Base-by-base conservation (phyloP, 139 green algal species). In the Nannochloris sp. region DNA sequence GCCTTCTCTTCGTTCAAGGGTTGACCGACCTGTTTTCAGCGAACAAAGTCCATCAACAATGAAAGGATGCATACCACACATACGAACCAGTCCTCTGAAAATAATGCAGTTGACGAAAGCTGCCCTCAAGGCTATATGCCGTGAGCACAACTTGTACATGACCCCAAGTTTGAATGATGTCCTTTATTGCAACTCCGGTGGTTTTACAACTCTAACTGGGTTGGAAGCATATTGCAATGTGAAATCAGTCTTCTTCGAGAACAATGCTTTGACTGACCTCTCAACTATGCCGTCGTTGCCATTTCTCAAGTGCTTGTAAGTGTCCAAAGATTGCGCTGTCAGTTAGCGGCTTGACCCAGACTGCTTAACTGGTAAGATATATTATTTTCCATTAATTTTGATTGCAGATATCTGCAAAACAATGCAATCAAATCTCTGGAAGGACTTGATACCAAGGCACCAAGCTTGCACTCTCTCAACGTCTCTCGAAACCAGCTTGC, bases 141-240 rank as follows among this genome's bases (percentile, higher is more conserved):
- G 86, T 59, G 56, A 93, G 37, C 70, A 91, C 36, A 71, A 84
- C 12, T 61, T 89, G 12, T 97, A 92, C 51, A 47, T 60, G 1
- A 95, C 87, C 4, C 85, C 91, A 2, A 33, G 62, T 0, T 65
- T 96, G 2, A 97, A 97, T 62, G 89, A 96, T 60, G 89, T 81
- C 38, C 79, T 97, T 0, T 97, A 92, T 62, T 75, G 75, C 53
- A 89, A 93, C 66, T 88, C 84, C 63, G 82, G 90, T 61, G 90
- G 90, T n/a, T 95, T 96, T 61, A 12, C 51, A 1, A 55, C 31
- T 0, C 84, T 96, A 23, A 65, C 68, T 0, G 33, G 53, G 10
- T 63, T 97, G 13, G 88, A 93, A 53, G 70, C 79, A 2, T 97
- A 95, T 73, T 77, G 63, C 0, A 71, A 72, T 32, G 54, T 97